Evolutionary conservation across 108 stramenopile genomes (phyloP).

Genomic region (Cylindrotheca fusiformis): DNA sequence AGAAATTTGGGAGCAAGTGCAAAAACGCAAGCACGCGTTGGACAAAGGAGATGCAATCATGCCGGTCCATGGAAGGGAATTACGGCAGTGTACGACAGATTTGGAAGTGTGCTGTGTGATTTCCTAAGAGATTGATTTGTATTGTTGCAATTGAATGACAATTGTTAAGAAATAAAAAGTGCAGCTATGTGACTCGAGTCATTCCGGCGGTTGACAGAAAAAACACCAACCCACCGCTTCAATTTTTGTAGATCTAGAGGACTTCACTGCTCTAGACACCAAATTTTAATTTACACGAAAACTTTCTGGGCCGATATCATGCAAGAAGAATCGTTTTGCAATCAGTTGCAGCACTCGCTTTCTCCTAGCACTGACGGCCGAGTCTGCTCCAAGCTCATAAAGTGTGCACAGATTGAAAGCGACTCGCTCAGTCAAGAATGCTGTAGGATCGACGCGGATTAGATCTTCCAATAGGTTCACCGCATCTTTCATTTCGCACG

Average conservation of each 20-base stretch:
- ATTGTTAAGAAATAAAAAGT: too few species aligned
- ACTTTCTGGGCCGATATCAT: slow-evolving; percentile 83
- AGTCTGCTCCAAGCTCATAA: slow-evolving; percentile 85
- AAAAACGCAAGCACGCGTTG: slow-evolving; percentile 44
- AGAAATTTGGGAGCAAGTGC: slow-evolving; percentile 29
- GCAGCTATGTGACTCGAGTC: too few species aligned
- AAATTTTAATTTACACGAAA: slow-evolving; percentile 63
- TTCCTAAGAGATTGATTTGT: background rate
- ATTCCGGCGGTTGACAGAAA: too few species aligned
- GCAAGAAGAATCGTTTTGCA: slow-evolving; percentile 83
- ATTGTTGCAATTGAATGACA: too few species aligned
- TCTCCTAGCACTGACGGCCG: slow-evolving; percentile 59
- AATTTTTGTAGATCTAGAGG: too few species aligned
- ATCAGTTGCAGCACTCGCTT: slow-evolving; percentile 81
- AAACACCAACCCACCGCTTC: too few species aligned
- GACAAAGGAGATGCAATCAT: slow-evolving; percentile 41
- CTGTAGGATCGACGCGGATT: slow-evolving; percentile 74
- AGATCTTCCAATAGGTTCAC: slow-evolving; percentile 70
- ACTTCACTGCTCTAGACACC: too few species aligned
- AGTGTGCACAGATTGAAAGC: slow-evolving; percentile 93
- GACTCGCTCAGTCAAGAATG: slow-evolving; percentile 78
- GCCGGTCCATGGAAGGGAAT: slow-evolving; percentile 30
- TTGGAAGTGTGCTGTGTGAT: slow-evolving; percentile 25
- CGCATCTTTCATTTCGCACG: slow-evolving; percentile 58
- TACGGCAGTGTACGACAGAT: slow-evolving; percentile 31